Evolutionary conservation across 192 early-diverging fungal genomes (phyloP).

Genomic region (Coemansia sp.): DNA sequence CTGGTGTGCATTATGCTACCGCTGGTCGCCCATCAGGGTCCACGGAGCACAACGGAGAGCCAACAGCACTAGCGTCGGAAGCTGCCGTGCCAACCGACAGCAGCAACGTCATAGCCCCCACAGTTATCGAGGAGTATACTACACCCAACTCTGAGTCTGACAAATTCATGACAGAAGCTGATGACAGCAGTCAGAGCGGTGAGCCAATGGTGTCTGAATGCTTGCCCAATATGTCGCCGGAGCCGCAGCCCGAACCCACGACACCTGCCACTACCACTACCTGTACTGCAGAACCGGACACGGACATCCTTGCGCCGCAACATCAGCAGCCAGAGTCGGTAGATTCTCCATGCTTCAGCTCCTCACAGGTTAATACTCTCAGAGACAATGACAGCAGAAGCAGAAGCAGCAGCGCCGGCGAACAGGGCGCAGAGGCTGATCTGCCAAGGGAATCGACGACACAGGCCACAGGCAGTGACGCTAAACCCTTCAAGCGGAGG

Average conservation of each 20-base stretch:
- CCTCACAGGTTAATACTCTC: background rate
- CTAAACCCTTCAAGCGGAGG: conserved; percentile 21
- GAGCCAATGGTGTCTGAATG: background rate
- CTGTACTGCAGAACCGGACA: background rate
- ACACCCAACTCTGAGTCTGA: background rate
- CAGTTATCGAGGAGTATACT: background rate
- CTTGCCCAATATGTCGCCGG: background rate
- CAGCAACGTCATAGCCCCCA: background rate
- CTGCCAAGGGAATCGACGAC: background rate
- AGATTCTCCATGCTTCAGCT: background rate
- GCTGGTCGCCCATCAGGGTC: background rate
- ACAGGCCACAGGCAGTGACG: background rate
- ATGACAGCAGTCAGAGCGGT: background rate
- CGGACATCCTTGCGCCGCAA: background rate
- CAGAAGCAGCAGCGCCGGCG: conserved; percentile 5
- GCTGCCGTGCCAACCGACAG: background rate
- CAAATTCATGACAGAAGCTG: background rate
- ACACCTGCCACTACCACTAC: background rate
- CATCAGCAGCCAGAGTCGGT: background rate
- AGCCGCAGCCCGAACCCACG: background rate
- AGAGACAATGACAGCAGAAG: background rate
- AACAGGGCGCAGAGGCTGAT: background rate
- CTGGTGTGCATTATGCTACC: background rate
- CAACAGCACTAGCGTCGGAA: background rate
- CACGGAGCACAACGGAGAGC: background rate